Evolutionary conservation across 2,329 filamentous ascomycete species (phyloP), one percentile per base, ranked within the genome.

Genomic region (Fusarium udum): DNA sequence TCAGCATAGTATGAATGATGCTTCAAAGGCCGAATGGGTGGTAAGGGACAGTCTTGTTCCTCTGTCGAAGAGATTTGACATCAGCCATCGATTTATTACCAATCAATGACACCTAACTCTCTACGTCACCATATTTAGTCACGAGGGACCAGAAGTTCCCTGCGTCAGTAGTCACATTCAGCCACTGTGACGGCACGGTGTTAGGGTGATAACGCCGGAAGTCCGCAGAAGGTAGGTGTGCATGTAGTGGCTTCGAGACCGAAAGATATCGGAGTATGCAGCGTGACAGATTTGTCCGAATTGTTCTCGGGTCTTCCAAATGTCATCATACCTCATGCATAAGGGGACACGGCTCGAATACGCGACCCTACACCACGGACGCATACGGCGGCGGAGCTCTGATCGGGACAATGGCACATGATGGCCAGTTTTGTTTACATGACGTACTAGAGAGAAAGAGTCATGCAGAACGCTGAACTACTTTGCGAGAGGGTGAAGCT

Each of bases 401-500:
- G 7, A 16, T 22, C 4, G 4, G 7, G 4, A 9, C 8, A 10
- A 7, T 46, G 43, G 12, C 5, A 4, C 13, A 28, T 4, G 24
- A 3, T 10, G 8, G 6, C 3, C 2, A 45, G 12, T 9, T 15
- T 11, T 1, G 6, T 6, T 16, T 16, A 1, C 22, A 14, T 42
- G 8, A 42, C 8, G n/a, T 10, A 6, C 22, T 15, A 5, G 20
- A 26, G 6, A 13, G 0, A 6, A 6, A 14, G 0, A 7, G 1
- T 10, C 12, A 10, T 0, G 24, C 0, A 4, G 43, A 26, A 22
- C 15, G 5, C 6, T 20, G 6, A 3, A 14, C 0, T 4, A 14
- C 1, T 3, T 10, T 2, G 16, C 7, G 5, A 10, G 5, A 20
- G 16, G 0, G 1, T 4, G 0, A 7, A 9, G 6, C 26, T 28